Base-by-base conservation (phyloP, 306 rosid species). In the Castanea crenata region DNA sequence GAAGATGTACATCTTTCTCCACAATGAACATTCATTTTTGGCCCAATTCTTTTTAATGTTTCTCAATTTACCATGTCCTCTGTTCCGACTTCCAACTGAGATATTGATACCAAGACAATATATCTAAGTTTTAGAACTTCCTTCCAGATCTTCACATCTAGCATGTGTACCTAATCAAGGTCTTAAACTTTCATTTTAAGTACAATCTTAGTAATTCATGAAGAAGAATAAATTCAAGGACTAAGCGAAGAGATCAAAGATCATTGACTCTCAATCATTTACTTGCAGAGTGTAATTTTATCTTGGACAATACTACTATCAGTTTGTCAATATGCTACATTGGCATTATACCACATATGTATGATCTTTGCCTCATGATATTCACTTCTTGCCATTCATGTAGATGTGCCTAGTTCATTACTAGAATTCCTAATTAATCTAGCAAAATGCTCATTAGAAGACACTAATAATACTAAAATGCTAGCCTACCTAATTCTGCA, bases 401-500 rank as follows among this genome's bases (percentile, higher is more conserved):
- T 34, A 19, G 51, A 67, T 35, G 2, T 32, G 19, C n/a, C 25
- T 13, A 67, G 71, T 18, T 67, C 49, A 67, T 34, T 44, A 58
- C 23, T 58, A 20, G 21, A 5, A 23, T 58, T 58, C 25, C 14
- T 20, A 58, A 19, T 11, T 20, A 58, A 19, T 11, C 52, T 46
- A 8, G 76, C 35, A 16, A 44, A 7, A 35, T 58, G n/a, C 10
- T 61, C 73, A 46, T 76, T 35, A 38, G 55, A 56, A 20, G 15
- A 67, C 55, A 27, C 5, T 4, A 34, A 35, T 23, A 58, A 73
- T 56, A 80, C 44, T 19, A 54, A 74, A 41, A 41, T 69, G 9
- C 63, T 62, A 86, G 14, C 69, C 35, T 34, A 16, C 57, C 76
- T 29, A 71, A 72, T 79, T 3, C 35, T 87, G 87, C 88, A 94